Conservation (phyloP, 768 basidiomycete species). For the Rhodocollybia butyracea region DNA sequence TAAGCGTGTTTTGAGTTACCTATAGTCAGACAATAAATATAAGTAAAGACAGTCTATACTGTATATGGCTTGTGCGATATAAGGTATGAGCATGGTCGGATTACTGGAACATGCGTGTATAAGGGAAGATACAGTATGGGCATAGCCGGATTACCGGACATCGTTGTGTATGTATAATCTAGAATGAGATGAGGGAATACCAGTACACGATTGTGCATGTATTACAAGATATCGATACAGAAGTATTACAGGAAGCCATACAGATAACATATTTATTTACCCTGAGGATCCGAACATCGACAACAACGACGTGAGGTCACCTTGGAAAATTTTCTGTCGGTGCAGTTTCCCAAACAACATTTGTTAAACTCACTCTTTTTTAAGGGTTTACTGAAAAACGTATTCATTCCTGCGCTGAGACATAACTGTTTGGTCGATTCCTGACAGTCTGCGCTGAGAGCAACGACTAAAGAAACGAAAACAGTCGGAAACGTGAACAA, state of each 20-base stretch:
- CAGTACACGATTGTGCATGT: not conserved
- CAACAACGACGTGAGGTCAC: slow-evolving; percentile 49
- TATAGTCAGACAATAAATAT: no score
- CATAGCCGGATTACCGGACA: no score
- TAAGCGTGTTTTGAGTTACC: no score
- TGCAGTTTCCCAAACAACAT: not conserved
- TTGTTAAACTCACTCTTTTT: slow-evolving; percentile 41
- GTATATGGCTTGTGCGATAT: no score
- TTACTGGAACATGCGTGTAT: no score
- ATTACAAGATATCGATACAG: not conserved
- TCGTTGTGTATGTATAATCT: no score
- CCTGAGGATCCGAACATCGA: slow-evolving; percentile 45
- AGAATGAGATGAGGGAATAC: no score
- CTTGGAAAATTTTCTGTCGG: slow-evolving; percentile 26
- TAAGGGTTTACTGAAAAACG: slow-evolving; percentile 72
- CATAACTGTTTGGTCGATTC: slow-evolving; percentile 74
- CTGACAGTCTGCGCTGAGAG: slow-evolving; percentile 74
- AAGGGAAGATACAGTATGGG: no score
- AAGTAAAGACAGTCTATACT: no score
- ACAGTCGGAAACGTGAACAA: not conserved
- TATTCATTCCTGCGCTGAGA: slow-evolving; percentile 77
- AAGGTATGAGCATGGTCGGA: no score
- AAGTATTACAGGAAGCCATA: not conserved
- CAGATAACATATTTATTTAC: not conserved
- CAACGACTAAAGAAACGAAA: slow-evolving; percentile 54